Evolutionary conservation across 78 protist genomes (phyloP).

Genomic region (Dictyostelium firmibasis): DNA sequence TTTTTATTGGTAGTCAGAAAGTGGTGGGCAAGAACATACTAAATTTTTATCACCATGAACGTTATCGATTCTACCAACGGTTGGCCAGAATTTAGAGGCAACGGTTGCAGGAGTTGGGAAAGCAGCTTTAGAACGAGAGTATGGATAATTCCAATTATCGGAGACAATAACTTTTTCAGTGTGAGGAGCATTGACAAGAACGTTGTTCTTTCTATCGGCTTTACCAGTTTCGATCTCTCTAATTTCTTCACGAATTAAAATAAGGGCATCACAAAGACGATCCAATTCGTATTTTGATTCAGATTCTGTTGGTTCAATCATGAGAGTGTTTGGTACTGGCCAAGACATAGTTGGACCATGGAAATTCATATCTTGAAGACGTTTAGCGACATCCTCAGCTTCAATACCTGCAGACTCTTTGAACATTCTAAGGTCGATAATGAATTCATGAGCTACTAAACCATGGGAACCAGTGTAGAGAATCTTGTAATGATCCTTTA

Average conservation of each 20-base stretch:
- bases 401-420: conserved; percentile 88
- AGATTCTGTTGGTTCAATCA: conserved; percentile 99
- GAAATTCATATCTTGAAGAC: conserved; percentile 95
- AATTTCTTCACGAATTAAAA: conserved; percentile 95
- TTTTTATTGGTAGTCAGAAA: not conserved
- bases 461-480: conserved; percentile 90
- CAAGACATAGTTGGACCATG: conserved; percentile 92
- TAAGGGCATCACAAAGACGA: conserved; percentile 95
- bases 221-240: conserved; percentile 90
- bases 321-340: conserved; percentile 97
- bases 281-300: conserved; percentile 95
- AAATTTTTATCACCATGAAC: conserved; percentile 94
- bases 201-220: conserved; percentile 85
- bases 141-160: conserved; percentile 81
- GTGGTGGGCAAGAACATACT: conserved; percentile 89
- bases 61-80: conserved; percentile 89
- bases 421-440: conserved; percentile 93
- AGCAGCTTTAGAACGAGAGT: conserved; percentile 80
- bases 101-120: conserved; percentile 75
- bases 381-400: conserved; percentile 98
- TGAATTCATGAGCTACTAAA: conserved; percentile 96
- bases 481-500: conserved; percentile 89
- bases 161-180: conserved; percentile 78
- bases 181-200: conserved; percentile 94
- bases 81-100: conserved; percentile 89